phyloP scores from a whole-genome alignment of 2,329 filamentous ascomycete genomes.

The Aspergillus ochraceus region DNA sequence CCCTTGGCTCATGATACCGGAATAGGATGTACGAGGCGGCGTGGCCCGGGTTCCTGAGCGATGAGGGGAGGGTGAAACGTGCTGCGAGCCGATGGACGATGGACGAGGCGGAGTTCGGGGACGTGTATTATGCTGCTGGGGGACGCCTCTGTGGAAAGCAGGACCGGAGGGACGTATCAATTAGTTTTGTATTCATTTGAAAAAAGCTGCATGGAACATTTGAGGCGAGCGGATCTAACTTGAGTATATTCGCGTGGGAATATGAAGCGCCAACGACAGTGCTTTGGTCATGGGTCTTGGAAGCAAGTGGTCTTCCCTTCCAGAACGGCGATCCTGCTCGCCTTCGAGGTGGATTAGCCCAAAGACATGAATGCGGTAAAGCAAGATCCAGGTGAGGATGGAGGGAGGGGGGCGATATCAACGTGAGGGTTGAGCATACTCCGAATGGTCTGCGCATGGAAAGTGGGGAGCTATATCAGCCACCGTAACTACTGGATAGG shows the following conservation, averaged over 20 bases:
- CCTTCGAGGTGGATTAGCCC: slow-evolving; percentile 30
- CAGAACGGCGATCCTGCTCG: slow-evolving; percentile 91
- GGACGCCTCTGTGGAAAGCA: slow-evolving; percentile 26
- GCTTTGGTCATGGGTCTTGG: slow-evolving; percentile 61
- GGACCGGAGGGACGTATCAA: slow-evolving; percentile 1
- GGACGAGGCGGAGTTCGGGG: slow-evolving; percentile 72
- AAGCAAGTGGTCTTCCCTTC: slow-evolving; percentile 59
- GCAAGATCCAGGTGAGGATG: neutral
- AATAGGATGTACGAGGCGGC: slow-evolving; percentile 72
- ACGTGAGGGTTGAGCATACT: slow-evolving; percentile 32
- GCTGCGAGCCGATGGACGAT: slow-evolving; percentile 55
- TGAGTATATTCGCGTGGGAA: slow-evolving; percentile 92
- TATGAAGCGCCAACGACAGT: slow-evolving; percentile 92
- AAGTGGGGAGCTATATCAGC: slow-evolving; percentile 23
- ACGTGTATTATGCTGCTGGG: slow-evolving; percentile 56
- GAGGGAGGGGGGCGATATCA: neutral
- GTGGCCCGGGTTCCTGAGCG: slow-evolving; percentile 39
- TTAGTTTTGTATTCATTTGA: neutral
- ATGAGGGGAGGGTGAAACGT: slow-evolving; percentile 54
- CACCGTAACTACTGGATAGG: slow-evolving; percentile 10
- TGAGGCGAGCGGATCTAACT: slow-evolving; percentile 51
- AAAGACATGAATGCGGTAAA: slow-evolving; percentile 1
- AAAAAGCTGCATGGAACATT: neutral
- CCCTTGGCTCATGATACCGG: slow-evolving; percentile 76
- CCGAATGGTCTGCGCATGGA: slow-evolving; percentile 36